Percentiles rank a stretch among this genome's conserved stretches.
Conservation (phyloP, 306 rosid genomes). For the Mucuna pruriens region DNA sequence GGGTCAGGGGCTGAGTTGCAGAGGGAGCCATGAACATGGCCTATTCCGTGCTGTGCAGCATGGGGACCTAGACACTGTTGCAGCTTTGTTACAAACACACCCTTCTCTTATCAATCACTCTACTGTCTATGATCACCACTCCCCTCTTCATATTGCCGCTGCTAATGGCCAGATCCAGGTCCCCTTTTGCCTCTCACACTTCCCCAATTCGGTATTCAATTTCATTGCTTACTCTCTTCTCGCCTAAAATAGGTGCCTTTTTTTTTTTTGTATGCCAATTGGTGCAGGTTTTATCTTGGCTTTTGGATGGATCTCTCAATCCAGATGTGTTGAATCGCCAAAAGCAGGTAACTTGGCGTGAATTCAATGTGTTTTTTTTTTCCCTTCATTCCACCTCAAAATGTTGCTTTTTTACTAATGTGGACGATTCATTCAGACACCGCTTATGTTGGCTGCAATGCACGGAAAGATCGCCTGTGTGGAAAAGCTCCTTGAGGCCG, state of each 20-base stretch:
- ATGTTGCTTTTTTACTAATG: constrained; percentile 33
- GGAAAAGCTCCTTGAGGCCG: constrained; percentile 76
- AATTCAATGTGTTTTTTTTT: constrained; percentile 15
- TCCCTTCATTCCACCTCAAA: not conserved
- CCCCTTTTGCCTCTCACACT: not conserved
- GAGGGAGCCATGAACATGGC: constrained; percentile 69
- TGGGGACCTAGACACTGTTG: constrained; percentile 66
- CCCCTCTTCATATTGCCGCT: constrained; percentile 90
- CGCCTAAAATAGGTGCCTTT: not conserved
- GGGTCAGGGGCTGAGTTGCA: constrained; percentile 97
- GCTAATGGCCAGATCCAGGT: constrained; percentile 99
- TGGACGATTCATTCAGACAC: constrained; percentile 71
- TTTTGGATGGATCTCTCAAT: constrained; percentile 74
- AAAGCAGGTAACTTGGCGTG: constrained; percentile 67
- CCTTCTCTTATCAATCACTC: constrained; percentile 61
- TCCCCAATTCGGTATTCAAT: not conserved
- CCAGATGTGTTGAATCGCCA: constrained; percentile 94
- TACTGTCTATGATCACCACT: constrained; percentile 85
- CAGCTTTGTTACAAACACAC: constrained; percentile 52
- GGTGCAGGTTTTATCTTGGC: constrained; percentile 72
- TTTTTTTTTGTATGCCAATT: not conserved
- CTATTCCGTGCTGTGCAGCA: constrained; percentile 81
- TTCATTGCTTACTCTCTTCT: not conserved
- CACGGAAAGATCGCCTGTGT: constrained; percentile 86
- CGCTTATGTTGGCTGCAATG: constrained; percentile 99